Evolutionary conservation across 176 grass and related monocot species (phyloP), one percentile per base, ranked within the genome.

Genomic region (Echinochloa phyllopogon): DNA sequence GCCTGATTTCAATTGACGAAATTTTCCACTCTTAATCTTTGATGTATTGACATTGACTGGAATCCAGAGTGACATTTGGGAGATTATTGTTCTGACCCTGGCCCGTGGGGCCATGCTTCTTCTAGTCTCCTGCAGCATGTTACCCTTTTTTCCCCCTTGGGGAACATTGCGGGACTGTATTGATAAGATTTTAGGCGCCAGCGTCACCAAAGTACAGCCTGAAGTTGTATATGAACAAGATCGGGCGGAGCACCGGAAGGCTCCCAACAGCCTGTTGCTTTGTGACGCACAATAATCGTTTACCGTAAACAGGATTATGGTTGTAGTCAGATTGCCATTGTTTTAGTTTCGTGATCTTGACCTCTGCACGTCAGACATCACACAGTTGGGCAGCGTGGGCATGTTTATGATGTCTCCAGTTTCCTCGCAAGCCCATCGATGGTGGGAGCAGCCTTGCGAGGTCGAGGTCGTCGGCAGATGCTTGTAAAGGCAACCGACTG

Each of bases 21-120:
- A 16, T 39, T 74, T 43, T 72, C 25, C 16, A 56, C 37, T 20
- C 33, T 40, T 69, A 20, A 29, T 84, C 7, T 10, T 69, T 79
- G 72, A 64, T 86, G 73, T 87, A 68, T 79, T 56, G 58, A 51
- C 20, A 49, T 72, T 61, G 21, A 73, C 57, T 73, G 50, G 16
- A 67, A 74, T 20, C 27, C 16, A 67, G 33, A 51, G 24, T 1
- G 59, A 61, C 13, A 56, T 82, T 68, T 65, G 77, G 59, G 40
- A 67, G 24, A 67, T 67, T 87, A 24, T 39, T 17, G 36, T 47
- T 79, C 24, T 37, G 36, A 13, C 65, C 38, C 6, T 27, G 58
- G 13, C 3, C 73, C 6, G 16, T 49, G 7, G 0, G 5, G 60
- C 27, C 43, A 65, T 37, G 60, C 2, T 47, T 78, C 0, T 0